Evolutionary conservation across 495 filamentous ascomycete species (phyloP), one percentile per base, ranked within the genome.

Genomic region (Thermochaetoides thermophila): DNA sequence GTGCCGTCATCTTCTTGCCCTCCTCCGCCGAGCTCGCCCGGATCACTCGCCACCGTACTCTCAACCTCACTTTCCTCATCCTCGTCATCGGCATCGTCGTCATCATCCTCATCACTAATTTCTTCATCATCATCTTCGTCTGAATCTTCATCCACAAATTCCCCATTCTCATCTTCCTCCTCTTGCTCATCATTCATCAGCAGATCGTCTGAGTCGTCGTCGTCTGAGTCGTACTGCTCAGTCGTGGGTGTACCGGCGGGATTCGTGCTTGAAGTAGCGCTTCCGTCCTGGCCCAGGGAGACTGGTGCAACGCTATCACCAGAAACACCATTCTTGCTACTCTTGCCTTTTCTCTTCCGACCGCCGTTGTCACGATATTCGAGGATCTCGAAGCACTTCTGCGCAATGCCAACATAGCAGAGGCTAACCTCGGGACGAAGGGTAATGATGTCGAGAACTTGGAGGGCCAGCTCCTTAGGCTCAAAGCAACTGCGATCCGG

Each of bases 381-480:
- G 7, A 85, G 60, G 30, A 95, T 80, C 50, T 94, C 85, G 46
- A 83, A 94, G 55, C 87, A 94, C 53, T 91, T 93, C 5, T 53
- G 58, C 20, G 66, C 59, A 29, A 93, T 70, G n/a, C 82, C 86
- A 38, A 89, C 61, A 45, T 93, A 93, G 42, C 74, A 81, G 10
- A 94, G 59, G 40, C 78, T 75, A 17, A 92, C 72, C 39, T 94
- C 85, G 1, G 81, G 78, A n/a, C 84, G 71, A 20, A 94, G 65
- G 27, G 79, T 76, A 35, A 93, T 78, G 17, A 91, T 80, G 50
- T 94, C 83, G 20, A 85, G 62, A 29, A 93, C 73, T 42, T 91
- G 78, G 23, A 82, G 52, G 2, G 83, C 83, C n/a, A 92, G 64
- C 50, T 94, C 86, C 38, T 68, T 69, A 4, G 72, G 60, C 17